Evolutionary conservation across 1,139 yeast species (phyloP), one percentile per base, ranked within the genome.

Genomic region (Candida sanyaensis): DNA sequence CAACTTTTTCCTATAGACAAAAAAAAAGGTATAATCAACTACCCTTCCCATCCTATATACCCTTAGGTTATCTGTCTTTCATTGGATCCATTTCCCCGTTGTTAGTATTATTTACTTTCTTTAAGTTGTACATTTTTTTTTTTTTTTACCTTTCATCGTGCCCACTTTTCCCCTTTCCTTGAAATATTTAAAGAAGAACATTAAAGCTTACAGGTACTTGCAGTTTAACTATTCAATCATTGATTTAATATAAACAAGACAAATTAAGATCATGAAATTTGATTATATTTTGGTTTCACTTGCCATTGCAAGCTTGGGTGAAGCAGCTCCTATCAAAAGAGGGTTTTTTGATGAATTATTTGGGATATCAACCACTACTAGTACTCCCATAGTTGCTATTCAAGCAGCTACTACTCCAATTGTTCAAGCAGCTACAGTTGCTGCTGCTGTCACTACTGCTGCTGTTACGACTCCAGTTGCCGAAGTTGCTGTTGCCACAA

Each of bases 271-370:
- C 32, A 50, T 50, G 53, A 50, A 50, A 40, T 41, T 48, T 8
- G 41, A 47, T 27, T 49, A 42, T 31, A 33, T 50, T 23, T 41
- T 45, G 38, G 50, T 44, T 30, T 37, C 52, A n/a, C 43, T 50
- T 37, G 48, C 52, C 6, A 40, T 48, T 27, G 45, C 50, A n/a
- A 31, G 51, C 9, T 42, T 45, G 26, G 33, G 54, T 33, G 48
- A 52, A n/a, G 54, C 55, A 11, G 53, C 55, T 36, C 55, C 60
- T 3, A 57, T 61, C 5, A 40, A 54, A 31, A 43, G 57, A 47
- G 61, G 63, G 2, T 47, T 50, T 27, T 50, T 58, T 11, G 55
- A 48, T 31, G 52, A 51, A 9, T 51, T 61, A 36, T 45, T 61
- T 29, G 55, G 58, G 17, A 28, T 42, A 6, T 45, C 37, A 37